These are phyloP conservation scores for Globisporangium apiculatum DNA, from an alignment of 352 stramenopile species.

Conservation along the genomic window DNA sequence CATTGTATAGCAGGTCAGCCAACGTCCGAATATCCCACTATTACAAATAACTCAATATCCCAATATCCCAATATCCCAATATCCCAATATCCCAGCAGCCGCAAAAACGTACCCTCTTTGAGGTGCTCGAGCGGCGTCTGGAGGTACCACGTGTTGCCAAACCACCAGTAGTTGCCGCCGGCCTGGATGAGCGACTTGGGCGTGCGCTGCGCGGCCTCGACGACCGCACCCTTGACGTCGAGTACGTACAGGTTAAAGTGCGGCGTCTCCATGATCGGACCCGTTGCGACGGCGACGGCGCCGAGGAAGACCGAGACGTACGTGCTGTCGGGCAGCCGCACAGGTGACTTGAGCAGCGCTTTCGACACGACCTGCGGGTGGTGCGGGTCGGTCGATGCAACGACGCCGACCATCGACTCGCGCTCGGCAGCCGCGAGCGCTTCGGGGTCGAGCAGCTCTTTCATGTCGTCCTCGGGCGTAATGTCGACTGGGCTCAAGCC, in stretches of 20 bases:
- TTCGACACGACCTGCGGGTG: constrained; percentile 11
- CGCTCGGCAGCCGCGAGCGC: constrained; percentile 29
- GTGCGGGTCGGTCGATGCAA: constrained; percentile 11
- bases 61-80: no score
- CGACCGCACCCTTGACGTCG: constrained; percentile 60
- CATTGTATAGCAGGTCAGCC: constrained; percentile 3
- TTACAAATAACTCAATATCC: no score
- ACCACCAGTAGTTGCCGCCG: constrained; percentile 85
- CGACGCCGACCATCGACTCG: constrained; percentile 10
- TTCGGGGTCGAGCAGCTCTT: constrained; percentile 61
- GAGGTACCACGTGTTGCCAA: constrained; percentile 85
- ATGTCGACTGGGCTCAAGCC: constrained; percentile 61
- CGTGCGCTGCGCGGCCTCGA: constrained; percentile 69
- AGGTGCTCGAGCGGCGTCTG: constrained; percentile 82
- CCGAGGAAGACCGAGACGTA: constrained; percentile 85
- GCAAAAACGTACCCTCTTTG: constrained; percentile 59
- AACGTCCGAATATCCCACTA: not conserved
- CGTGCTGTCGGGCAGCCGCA: constrained; percentile 65
- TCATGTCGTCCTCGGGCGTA: constrained; percentile 70
- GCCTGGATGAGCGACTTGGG: constrained; percentile 84
- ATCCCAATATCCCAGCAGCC: not conserved
- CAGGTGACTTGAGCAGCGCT: constrained; percentile 41
- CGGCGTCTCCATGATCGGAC: constrained; percentile 82
- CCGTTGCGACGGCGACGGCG: constrained; percentile 71
- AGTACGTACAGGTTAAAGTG: constrained; percentile 86